A percentile compares a stretch with the other conserved stretches of the same genome.
Evolutionary conservation across 176 grass and related monocot species (phyloP).

Genomic region (Avena atlantica): DNA sequence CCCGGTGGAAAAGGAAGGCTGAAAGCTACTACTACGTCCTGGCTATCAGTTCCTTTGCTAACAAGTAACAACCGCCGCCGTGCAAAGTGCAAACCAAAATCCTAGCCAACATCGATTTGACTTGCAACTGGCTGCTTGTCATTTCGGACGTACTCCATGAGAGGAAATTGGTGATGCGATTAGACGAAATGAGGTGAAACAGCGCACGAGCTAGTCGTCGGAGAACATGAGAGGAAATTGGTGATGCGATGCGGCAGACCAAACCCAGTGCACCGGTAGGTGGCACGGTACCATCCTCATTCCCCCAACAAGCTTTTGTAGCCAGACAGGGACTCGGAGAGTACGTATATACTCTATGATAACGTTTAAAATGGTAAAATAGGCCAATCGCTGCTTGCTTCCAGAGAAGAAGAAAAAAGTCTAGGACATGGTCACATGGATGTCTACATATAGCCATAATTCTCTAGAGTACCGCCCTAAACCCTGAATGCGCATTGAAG

Average conservation of each 20-base stretch:
- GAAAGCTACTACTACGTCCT: neutral
- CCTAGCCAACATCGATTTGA: neutral
- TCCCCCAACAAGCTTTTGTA: neutral
- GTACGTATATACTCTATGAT: neutral
- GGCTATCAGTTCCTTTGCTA: neutral
- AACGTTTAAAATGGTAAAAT: conserved; percentile 3
- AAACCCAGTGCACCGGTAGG: neutral
- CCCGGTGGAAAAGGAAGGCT: neutral
- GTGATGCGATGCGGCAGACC: neutral
- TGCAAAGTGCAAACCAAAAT: neutral
- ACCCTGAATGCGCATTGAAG: neutral
- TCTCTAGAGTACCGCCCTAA: neutral
- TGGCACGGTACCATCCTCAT: neutral
- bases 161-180: too few relatives aligned
- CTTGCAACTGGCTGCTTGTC: too few relatives aligned
- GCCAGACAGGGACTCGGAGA: neutral
- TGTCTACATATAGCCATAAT: neutral
- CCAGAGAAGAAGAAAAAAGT: neutral
- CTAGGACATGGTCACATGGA: neutral
- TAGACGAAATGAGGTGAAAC: neutral
- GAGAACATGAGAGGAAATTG: neutral
- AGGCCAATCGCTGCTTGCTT: neutral
- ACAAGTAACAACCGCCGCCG: neutral
- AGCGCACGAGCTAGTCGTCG: neutral
- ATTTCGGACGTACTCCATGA: neutral